Percentiles rank a stretch among this genome's conserved stretches.
These are phyloP conservation scores for Austroboletus niveus DNA, from an alignment of 1,284 basidiomycete genomes.

Conservation along the genomic window DNA sequence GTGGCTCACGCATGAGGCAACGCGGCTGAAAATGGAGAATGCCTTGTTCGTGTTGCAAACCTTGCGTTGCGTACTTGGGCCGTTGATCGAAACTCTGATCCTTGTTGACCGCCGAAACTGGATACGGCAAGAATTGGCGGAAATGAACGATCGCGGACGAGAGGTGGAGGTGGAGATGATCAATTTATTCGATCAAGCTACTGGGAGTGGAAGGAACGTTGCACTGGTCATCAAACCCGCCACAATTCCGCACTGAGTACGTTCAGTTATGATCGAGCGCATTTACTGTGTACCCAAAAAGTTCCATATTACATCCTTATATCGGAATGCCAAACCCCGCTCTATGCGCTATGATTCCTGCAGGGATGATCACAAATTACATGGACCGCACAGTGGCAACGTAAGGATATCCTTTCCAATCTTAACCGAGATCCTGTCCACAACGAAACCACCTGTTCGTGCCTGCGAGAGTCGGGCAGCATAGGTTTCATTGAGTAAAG, in stretches of 20 bases:
- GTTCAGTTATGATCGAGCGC: conserved; percentile 4
- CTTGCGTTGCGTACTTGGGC: conserved; percentile 50
- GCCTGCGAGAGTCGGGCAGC: conserved; percentile 40
- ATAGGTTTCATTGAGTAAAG: conserved; percentile 48
- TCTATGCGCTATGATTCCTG: background rate
- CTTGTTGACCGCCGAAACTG: conserved; percentile 48
- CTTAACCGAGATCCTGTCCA: conserved; percentile 52
- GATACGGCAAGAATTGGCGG: conserved; percentile 39
- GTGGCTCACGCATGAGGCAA: conserved; percentile 26
- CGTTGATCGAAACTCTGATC: conserved; percentile 49
- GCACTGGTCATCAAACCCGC: conserved; percentile 47
- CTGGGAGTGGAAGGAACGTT: conserved; percentile 64
- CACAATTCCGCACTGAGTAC: conserved; percentile 5
- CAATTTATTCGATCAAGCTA: conserved; percentile 65
- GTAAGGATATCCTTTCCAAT: conserved; percentile 62
- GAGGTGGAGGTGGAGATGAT: conserved; percentile 36
- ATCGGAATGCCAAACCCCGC: conserved; percentile 4
- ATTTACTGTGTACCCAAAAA: conserved; percentile 3
- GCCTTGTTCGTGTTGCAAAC: conserved; percentile 46
- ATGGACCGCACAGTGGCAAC: conserved; percentile 42
- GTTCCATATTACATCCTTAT: conserved; percentile 1
- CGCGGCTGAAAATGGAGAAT: conserved; percentile 31
- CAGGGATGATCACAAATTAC: conserved; percentile 18
- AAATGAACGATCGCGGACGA: conserved; percentile 26
- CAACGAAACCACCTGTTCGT: conserved; percentile 49